Evolutionary conservation across 345 rosid species (phyloP).

Genomic region (Melaleuca quinquenervia): DNA sequence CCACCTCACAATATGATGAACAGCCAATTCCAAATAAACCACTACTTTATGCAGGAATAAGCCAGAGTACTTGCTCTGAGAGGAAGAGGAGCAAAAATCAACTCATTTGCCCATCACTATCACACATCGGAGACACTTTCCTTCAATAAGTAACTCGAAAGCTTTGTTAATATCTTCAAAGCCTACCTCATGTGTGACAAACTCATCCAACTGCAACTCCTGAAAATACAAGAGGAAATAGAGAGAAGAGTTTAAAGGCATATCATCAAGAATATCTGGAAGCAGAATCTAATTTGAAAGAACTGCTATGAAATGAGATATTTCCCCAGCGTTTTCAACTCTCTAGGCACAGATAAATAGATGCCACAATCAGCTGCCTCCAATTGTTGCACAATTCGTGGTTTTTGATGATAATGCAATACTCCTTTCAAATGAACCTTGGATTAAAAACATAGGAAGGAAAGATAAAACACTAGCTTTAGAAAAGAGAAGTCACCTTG

Average conservation of each 20-base stretch:
- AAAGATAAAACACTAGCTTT: background rate
- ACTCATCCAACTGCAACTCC: conserved; percentile 66
- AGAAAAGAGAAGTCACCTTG: conserved; percentile 26
- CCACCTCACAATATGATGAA: background rate
- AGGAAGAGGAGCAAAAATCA: background rate
- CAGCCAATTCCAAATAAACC: background rate
- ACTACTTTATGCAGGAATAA: background rate
- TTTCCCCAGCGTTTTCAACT: background rate
- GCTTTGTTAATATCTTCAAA: conserved; percentile 72
- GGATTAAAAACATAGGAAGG: background rate
- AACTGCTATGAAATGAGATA: background rate
- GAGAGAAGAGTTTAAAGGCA: background rate
- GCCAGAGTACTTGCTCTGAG: background rate
- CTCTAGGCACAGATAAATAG: background rate
- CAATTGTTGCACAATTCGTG: background rate
- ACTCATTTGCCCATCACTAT: conserved; percentile 52
- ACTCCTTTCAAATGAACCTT: background rate
- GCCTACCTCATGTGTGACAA: conserved; percentile 66
- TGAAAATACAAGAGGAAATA: background rate
- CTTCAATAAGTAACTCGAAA: conserved; percentile 43
- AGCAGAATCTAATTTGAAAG: background rate
- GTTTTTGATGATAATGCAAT: background rate
- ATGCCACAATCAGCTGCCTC: background rate
- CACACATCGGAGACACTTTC: conserved; percentile 63
- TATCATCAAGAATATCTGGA: background rate